Conservation (phyloP, 2,329 filamentous ascomycete species). For the Xylariaceae sp. region DNA sequence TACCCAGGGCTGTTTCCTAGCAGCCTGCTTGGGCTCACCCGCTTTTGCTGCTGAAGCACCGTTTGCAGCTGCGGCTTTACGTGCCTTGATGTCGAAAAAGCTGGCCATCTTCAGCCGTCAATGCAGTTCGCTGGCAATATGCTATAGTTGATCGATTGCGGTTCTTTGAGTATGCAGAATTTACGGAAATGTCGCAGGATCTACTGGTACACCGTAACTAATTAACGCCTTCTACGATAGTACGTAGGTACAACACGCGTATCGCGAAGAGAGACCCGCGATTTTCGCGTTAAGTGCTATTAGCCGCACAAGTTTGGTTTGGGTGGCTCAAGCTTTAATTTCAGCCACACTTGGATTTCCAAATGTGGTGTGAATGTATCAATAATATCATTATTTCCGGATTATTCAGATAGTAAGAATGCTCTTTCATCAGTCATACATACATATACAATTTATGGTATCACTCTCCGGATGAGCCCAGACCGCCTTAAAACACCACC, state of each 20-base stretch:
- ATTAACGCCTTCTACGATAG: too few relatives aligned
- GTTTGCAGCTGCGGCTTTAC: slow-evolving; percentile 76
- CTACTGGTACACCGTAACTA: too few relatives aligned
- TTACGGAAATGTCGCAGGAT: too few relatives aligned
- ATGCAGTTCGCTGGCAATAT: background rate
- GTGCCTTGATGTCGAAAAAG: slow-evolving; percentile 95
- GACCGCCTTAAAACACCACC: background rate
- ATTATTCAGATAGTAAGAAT: background rate
- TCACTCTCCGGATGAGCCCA: slow-evolving; percentile 2
- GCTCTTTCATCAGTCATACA: slow-evolving; percentile 1
- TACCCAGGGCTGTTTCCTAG: slow-evolving; percentile 88
- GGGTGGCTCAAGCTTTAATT: slow-evolving; percentile 15
- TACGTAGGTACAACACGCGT: slow-evolving; percentile 13
- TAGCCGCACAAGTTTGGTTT: background rate
- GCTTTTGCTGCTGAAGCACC: slow-evolving; percentile 68
- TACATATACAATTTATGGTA: slow-evolving; percentile 2
- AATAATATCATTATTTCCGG: background rate
- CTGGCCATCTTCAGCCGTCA: slow-evolving; percentile 68
- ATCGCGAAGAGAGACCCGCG: slow-evolving; percentile 13
- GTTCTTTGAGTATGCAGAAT: background rate
- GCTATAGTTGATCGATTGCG: background rate
- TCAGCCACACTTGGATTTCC: background rate
- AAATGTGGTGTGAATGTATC: background rate
- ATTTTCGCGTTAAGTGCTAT: slow-evolving; percentile 30
- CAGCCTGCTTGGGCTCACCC: slow-evolving; percentile 67